Percentiles rank a stretch among this genome's conserved stretches.
Conservation (phyloP, 495 filamentous ascomycete genomes). For the Achaetomiella virescens region DNA sequence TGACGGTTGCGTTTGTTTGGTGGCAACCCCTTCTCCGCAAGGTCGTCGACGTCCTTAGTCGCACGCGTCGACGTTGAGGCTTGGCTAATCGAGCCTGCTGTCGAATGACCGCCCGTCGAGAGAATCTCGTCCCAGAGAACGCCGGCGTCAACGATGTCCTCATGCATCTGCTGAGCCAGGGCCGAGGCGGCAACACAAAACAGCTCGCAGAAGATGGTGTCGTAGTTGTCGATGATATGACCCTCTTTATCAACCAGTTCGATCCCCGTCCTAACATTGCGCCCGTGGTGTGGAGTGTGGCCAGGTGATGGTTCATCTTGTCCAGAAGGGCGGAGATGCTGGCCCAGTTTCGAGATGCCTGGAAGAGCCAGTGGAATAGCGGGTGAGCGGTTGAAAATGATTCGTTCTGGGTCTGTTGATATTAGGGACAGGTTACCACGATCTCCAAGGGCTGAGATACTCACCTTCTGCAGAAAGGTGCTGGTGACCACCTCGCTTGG, state of each 20-base stretch:
- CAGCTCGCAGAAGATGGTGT: constrained; percentile 73
- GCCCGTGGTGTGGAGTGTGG: constrained; percentile 27
- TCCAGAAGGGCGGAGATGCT: constrained; percentile 60
- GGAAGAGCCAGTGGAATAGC: constrained; percentile 82
- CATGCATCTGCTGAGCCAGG: constrained; percentile 60
- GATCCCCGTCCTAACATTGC: constrained; percentile 23
- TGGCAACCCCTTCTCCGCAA: constrained; percentile 27
- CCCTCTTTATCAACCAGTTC: constrained; percentile 36
- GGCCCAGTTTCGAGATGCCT: constrained; percentile 70
- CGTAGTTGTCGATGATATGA: constrained; percentile 57
- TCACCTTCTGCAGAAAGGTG: constrained; percentile 57
- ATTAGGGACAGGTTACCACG: constrained; percentile 14
- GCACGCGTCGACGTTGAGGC: not conserved
- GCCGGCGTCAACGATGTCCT: constrained; percentile 58
- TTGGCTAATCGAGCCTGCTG: constrained; percentile 2
- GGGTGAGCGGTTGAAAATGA: constrained; percentile 70
- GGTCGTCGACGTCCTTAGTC: constrained; percentile 5
- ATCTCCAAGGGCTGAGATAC: not conserved
- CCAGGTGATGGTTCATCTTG: constrained; percentile 58
- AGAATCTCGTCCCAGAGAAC: constrained; percentile 75
- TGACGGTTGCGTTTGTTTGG: constrained; percentile 42
- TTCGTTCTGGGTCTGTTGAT: constrained; percentile 59
- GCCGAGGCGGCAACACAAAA: constrained; percentile 76
- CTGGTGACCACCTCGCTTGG: constrained; percentile 75
- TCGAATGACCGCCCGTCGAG: constrained; percentile 44